Evolutionary conservation across 2,329 filamentous ascomycete species (phyloP).

Genomic region (Talaromyces sp.): DNA sequence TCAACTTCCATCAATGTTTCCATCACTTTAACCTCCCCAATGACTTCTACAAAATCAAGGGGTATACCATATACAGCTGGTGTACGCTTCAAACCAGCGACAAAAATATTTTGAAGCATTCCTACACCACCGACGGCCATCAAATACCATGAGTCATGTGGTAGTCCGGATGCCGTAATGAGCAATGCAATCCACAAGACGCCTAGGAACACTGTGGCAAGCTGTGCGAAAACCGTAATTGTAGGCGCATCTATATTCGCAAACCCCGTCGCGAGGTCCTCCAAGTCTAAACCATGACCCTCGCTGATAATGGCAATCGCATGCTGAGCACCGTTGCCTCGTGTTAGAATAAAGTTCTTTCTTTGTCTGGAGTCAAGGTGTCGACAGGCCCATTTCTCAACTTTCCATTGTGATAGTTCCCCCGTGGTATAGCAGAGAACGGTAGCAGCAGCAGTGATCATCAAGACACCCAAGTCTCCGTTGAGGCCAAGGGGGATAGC

Average conservation of each 20-base stretch:
- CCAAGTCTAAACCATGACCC: conserved; percentile 34
- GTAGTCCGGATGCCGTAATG: conserved; percentile 33
- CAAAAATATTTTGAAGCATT: conserved; percentile 36
- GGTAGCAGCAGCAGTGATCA: conserved; percentile 36
- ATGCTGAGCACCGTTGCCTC: conserved; percentile 38
- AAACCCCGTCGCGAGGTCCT: conserved; percentile 33
- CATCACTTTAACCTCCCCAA: conserved; percentile 29
- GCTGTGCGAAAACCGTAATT: conserved; percentile 14
- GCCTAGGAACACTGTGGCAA: conserved; percentile 20
- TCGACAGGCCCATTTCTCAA: conserved; percentile 41
- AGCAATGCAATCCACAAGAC: conserved; percentile 38
- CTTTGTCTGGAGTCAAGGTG: conserved; percentile 13
- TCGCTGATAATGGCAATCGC: conserved; percentile 34
- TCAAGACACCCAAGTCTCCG: conserved; percentile 36
- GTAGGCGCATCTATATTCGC: conserved; percentile 11
- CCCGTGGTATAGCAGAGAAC: conserved; percentile 31
- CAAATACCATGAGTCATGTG: conserved; percentile 37
- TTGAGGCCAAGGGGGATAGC: conserved; percentile 26
- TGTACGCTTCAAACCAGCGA: conserved; percentile 24
- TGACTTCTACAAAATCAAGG: conserved; percentile 20
- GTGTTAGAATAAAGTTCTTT: conserved; percentile 31
- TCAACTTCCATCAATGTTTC: conserved; percentile 25
- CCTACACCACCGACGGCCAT: conserved; percentile 37
- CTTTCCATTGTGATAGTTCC: conserved; percentile 36
- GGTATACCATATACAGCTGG: conserved; percentile 27